These are phyloP conservation scores for Phytophthora lateralis DNA, from an alignment of 352 stramenopile species.

Conservation along the genomic window DNA sequence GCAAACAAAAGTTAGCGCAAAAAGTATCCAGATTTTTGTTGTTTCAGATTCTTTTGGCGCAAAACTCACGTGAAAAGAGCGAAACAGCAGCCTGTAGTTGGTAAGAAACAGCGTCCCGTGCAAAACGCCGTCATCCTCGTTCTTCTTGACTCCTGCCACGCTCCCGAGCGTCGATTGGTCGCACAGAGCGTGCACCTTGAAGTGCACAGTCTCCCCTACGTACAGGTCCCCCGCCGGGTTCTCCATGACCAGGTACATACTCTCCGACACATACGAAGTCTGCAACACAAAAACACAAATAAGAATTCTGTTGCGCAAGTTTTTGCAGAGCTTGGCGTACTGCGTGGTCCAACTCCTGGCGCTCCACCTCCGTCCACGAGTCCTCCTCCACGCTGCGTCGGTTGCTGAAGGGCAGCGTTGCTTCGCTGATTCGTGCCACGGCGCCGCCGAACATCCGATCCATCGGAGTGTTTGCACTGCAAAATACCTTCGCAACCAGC, in stretches of 20 bases:
- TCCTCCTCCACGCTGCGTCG: conserved; percentile 65
- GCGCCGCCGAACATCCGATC: conserved; percentile 20
- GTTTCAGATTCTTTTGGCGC: neutral
- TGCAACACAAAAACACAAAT: conserved; percentile 24
- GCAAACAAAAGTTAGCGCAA: conserved; percentile 6
- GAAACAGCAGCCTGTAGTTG: conserved; percentile 72
- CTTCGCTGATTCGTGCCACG: conserved; percentile 4
- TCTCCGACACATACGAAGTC: conserved; percentile 79
- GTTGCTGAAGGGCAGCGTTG: conserved; percentile 10
- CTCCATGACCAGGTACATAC: conserved; percentile 84
- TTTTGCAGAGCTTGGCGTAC: conserved; percentile 34
- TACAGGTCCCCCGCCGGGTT: conserved; percentile 60
- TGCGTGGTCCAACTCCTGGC: conserved; percentile 77
- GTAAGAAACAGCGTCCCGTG: conserved; percentile 82
- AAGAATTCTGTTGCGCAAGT: neutral
- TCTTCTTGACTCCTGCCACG: conserved; percentile 31
- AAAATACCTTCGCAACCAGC: neutral
- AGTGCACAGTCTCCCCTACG: conserved; percentile 67
- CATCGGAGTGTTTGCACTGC: conserved; percentile 4
- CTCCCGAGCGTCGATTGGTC: conserved; percentile 56
- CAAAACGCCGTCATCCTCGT: conserved; percentile 30
- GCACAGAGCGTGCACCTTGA: conserved; percentile 76
- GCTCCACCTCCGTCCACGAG: conserved; percentile 86
- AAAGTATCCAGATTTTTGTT: conserved; percentile 8
- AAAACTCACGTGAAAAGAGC: conserved; percentile 67